Evolutionary conservation across 257 asterid species (phyloP).

Genomic region (Nicotiana otophora): DNA sequence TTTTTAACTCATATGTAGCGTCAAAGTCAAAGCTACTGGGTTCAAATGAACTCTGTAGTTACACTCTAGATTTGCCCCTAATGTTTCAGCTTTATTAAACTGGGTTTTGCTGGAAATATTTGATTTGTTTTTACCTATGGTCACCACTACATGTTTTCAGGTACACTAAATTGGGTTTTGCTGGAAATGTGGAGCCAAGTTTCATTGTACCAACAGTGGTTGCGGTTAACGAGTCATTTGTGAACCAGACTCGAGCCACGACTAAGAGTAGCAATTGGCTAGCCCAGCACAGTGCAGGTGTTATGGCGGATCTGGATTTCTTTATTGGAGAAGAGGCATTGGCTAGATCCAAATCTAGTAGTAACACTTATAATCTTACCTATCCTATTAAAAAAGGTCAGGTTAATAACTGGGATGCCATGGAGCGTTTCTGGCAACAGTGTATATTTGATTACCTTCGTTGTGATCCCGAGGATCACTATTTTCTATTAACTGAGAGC

Average conservation of each 20-base stretch:
- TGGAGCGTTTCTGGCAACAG: constrained; percentile 99
- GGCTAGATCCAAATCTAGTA: constrained; percentile 70
- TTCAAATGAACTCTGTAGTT: too few species aligned
- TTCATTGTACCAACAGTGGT: constrained; percentile 80
- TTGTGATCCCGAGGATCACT: constrained; percentile 97
- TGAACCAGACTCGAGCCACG: constrained; percentile 60
- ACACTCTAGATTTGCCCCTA: too few species aligned
- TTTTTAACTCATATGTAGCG: too few species aligned
- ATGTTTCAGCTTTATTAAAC: constrained; percentile 55
- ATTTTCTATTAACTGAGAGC: constrained; percentile 85
- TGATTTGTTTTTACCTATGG: background rate
- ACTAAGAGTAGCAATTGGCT: constrained; percentile 67
- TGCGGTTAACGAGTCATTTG: constrained; percentile 71
- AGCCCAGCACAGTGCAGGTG: constrained; percentile 87
- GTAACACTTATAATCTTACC: constrained; percentile 50
- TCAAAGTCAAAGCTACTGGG: too few species aligned
- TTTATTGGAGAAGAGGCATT: constrained; percentile 82
- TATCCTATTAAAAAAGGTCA: constrained; percentile 89
- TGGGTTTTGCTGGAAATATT: constrained; percentile 93
- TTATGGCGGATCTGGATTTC: constrained; percentile 95
- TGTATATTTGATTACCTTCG: constrained; percentile 76
- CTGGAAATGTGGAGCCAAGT: constrained; percentile 96
- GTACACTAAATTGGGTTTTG: constrained; percentile 96
- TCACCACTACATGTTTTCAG: constrained; percentile 23
- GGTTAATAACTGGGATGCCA: constrained; percentile 90